These are phyloP conservation scores for Anisodus acutangulus DNA, from an alignment of 257 asterid species.

Conservation along the genomic window DNA sequence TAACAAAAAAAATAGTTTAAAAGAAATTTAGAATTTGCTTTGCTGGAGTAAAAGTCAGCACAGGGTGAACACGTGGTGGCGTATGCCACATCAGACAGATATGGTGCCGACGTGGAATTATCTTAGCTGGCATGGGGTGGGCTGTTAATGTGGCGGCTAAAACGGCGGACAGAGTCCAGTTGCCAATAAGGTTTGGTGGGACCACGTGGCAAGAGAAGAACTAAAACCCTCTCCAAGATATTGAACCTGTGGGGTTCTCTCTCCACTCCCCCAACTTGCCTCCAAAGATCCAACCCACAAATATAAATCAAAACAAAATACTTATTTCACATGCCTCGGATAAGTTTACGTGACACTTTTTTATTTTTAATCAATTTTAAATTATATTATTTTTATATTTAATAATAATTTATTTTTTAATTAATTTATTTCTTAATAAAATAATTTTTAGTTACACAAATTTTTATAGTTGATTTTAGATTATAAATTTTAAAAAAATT, in stretches of 20 bases:
- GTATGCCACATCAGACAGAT: slow-evolving; percentile 25
- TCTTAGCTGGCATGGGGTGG: slow-evolving; percentile 42
- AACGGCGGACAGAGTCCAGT: slow-evolving; percentile 40
- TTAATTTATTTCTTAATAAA: too few relatives aligned
- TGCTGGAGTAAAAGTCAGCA: too few relatives aligned
- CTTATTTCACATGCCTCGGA: background rate
- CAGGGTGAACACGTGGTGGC: background rate
- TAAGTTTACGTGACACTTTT: too few relatives aligned
- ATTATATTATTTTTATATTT: too few relatives aligned
- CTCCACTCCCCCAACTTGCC: slow-evolving; percentile 17
- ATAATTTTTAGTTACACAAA: too few relatives aligned
- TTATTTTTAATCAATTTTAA: too few relatives aligned
- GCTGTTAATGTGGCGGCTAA: slow-evolving; percentile 44
- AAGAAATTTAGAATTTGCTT: background rate
- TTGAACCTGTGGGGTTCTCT: slow-evolving; percentile 33
- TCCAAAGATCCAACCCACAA: slow-evolving; percentile 21
- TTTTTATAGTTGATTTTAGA: too few relatives aligned
- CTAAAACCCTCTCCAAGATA: slow-evolving; percentile 45
- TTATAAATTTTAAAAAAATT: too few relatives aligned
- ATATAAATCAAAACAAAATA: background rate
- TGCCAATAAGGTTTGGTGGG: slow-evolving; percentile 38
- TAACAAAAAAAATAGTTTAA: too few relatives aligned
- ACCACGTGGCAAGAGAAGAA: slow-evolving; percentile 39
- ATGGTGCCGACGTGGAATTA: slow-evolving; percentile 45
- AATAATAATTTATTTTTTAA: too few relatives aligned